Conservation (phyloP, 345 rosid genomes). For the Syzygium grande region DNA sequence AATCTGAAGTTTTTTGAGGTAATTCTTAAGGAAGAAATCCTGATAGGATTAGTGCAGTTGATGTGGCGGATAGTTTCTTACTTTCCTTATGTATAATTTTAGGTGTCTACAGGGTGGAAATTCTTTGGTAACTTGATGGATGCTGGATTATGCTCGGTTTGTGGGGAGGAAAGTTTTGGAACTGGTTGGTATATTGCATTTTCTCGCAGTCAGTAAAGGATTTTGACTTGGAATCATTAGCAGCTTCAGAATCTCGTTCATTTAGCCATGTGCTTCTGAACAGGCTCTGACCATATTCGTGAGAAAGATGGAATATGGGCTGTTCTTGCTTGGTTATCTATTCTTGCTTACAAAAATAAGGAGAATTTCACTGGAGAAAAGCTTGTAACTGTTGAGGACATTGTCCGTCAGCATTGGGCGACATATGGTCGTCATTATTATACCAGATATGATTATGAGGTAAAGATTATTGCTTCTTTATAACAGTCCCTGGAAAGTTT, state of each 20-base stretch:
- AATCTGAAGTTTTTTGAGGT: constrained; percentile 96
- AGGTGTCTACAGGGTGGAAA: constrained; percentile 99
- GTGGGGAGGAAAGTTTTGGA: constrained; percentile 99
- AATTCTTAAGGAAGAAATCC: background rate
- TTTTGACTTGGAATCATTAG: background rate
- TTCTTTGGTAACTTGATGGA: constrained; percentile 99
- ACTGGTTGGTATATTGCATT: constrained; percentile 48
- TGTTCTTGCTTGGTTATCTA: constrained; percentile 93
- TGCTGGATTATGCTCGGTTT: constrained; percentile 90
- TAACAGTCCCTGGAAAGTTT: background rate
- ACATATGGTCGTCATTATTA: constrained; percentile 92
- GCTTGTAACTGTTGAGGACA: constrained; percentile 85
- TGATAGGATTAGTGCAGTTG: background rate
- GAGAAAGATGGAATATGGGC: constrained; percentile 99
- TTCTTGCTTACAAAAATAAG: constrained; percentile 82
- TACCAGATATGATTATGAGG: constrained; percentile 98
- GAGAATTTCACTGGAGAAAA: constrained; percentile 51
- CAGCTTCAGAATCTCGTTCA: background rate
- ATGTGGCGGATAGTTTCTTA: background rate
- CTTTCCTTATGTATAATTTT: constrained; percentile 7
- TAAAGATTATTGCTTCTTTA: constrained; percentile 6
- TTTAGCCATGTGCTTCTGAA: constrained; percentile 1
- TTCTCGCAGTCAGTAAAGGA: background rate
- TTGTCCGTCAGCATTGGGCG: constrained; percentile 86
- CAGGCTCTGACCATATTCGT: constrained; percentile 96